Conservation (phyloP, 2,329 filamentous ascomycete species). For the Aspergillus luchuensis region DNA sequence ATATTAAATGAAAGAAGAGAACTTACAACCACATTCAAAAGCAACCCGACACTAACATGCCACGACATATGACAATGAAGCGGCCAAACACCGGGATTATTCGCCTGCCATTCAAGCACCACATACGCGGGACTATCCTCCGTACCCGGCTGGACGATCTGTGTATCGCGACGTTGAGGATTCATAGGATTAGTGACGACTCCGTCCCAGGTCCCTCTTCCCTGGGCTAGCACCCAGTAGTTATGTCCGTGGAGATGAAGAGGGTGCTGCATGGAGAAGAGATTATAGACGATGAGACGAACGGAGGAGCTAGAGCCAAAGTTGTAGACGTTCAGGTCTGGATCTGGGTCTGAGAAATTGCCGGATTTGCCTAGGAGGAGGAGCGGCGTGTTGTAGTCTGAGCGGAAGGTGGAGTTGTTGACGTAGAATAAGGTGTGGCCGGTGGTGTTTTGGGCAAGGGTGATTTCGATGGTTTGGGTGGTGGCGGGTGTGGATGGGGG, state of each 20-base stretch:
- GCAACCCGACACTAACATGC: not conserved
- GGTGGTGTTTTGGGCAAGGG: not conserved
- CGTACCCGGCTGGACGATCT: constrained; percentile 57
- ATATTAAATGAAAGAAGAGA: not conserved
- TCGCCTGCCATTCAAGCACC: constrained; percentile 53
- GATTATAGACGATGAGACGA: not conserved
- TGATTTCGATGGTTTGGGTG: not conserved
- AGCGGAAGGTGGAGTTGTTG: constrained; percentile 3
- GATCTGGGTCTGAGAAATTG: not conserved
- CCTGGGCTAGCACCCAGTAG: constrained; percentile 9
- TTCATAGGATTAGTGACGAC: constrained; percentile 21
- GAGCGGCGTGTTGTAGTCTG: not conserved
- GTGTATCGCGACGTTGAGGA: constrained; percentile 68
- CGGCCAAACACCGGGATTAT: constrained; percentile 58
- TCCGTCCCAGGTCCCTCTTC: not conserved
- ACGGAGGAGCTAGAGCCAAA: not conserved
- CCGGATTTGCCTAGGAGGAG: not conserved
- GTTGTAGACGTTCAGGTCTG: not conserved
- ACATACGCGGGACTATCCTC: constrained; percentile 57
- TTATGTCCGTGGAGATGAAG: constrained; percentile 16
- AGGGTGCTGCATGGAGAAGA: constrained; percentile 6
- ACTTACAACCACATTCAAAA: not conserved
- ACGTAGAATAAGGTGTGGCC: not conserved
- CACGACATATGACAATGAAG: constrained; percentile 70
- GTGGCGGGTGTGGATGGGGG: not conserved